Evolutionary conservation across 176 grass and related monocot genomes (phyloP).

Genomic region (Paspalum notatum): DNA sequence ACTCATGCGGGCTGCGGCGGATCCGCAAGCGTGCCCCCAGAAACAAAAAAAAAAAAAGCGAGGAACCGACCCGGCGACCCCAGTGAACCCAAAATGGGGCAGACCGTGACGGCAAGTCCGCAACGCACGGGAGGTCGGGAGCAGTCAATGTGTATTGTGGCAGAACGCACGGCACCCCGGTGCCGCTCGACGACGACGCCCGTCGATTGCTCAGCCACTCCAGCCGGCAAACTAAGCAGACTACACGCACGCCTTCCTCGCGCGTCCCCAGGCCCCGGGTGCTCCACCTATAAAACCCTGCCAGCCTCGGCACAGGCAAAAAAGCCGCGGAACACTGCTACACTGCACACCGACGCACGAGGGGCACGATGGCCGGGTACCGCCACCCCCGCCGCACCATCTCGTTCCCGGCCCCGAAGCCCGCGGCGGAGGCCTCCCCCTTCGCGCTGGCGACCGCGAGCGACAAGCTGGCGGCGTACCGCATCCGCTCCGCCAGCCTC

Average conservation of each 20-base stretch:
- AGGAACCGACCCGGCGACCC: too few relatives aligned
- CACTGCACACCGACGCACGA: neutral
- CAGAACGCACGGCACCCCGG: neutral
- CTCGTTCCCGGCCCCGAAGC: conserved; percentile 55
- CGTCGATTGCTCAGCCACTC: neutral
- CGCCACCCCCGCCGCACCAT: conserved; percentile 64
- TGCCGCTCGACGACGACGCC: neutral
- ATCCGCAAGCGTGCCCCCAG: neutral
- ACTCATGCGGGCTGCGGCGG: neutral
- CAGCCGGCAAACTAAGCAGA: neutral
- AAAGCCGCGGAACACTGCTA: neutral
- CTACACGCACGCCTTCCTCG: conserved; percentile 13
- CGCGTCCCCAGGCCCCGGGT: neutral
- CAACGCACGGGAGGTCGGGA: conserved; percentile 27
- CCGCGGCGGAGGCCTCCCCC: neutral
- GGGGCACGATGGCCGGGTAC: conserved; percentile 42
- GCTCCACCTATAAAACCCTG: conserved; percentile 8
- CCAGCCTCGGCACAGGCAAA: conserved; percentile 5
- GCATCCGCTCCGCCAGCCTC: conserved; percentile 66
- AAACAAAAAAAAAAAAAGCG: neutral
- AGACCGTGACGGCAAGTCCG: neutral
- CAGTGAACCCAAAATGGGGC: neutral
- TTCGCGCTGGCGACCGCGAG: neutral
- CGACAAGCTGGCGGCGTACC: conserved; percentile 53
- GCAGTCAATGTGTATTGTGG: conserved; percentile 37